Evolutionary conservation across 2,329 filamentous ascomycete genomes (phyloP), one percentile per base, ranked within the genome.

Genomic region (Aspergillus thermomutatus): DNA sequence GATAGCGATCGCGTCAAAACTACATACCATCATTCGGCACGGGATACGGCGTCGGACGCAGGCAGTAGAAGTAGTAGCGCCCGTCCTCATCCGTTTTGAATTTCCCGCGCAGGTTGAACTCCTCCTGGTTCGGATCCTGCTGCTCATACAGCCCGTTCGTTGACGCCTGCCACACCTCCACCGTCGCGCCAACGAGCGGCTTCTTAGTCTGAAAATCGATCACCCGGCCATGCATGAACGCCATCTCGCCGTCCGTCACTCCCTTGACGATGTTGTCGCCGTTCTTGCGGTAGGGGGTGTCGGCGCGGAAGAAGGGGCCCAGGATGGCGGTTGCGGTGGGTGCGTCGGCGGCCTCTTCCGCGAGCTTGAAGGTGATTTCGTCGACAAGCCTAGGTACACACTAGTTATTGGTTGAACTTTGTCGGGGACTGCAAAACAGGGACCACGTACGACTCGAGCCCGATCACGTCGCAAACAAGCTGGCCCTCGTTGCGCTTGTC

Each of bases 101-200:
- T 48, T 85, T 84, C 5, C 90, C 90, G 3, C 89, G 82, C 23
- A 92, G 79, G 70, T 92, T 92, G 74, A 86, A 85, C 55, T 92
- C 88, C 6, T 82, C 79, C 75, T 92, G 88, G 1, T 83, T 75
- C 0, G 82, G 77, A 62, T 92, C 89, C 73, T 92, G 89, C 73
- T 91, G 88, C 75, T 91, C 88, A 62, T 88, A 87, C 50, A 81
- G 56, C 79, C 82, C 83, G 66, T 93, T 92, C 31, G 90, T 88
- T 0, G 85, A 88, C 0, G 89, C 88, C 68, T 92, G 87, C 90
- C 90, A 94, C 52, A 92, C 82, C 67, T 93, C 90, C 37, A 94
- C 80, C 23, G 84, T 80, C 1, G 88, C 88, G 57, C 80, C 80
- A 19, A 82, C 79, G 47, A 93, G 78, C 0, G 88, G 87, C 72